Conservation (phyloP, 441 rosid genomes). For the Corymbia citriodora region DNA sequence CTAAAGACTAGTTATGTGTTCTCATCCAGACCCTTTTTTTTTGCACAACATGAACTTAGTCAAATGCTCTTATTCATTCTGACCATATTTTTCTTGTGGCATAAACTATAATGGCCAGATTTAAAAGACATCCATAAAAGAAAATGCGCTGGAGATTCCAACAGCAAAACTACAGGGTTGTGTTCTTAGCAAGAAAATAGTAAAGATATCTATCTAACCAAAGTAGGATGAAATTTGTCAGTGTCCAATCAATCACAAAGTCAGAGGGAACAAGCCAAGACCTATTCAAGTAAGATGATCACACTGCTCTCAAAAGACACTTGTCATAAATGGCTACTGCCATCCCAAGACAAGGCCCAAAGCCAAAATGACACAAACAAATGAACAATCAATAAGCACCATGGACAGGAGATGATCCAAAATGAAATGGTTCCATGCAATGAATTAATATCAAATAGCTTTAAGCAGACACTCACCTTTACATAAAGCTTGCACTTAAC, state of each 20-base stretch:
- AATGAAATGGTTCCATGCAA: background rate
- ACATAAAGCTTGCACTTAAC: slow-evolving; percentile 96
- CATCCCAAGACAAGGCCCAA: background rate
- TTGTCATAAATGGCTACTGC: background rate
- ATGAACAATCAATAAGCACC: background rate
- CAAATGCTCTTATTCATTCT: background rate
- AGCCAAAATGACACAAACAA: background rate
- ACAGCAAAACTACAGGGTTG: background rate
- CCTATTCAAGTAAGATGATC: background rate
- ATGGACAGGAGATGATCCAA: background rate
- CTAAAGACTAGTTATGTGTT: background rate
- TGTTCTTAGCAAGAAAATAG: background rate
- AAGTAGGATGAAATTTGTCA: background rate
- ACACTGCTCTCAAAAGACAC: background rate
- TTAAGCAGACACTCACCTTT: slow-evolving; percentile 45
- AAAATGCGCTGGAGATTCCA: background rate
- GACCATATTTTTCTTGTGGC: background rate
- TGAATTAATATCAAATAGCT: background rate
- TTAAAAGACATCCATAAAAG: background rate
- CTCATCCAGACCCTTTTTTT: background rate
- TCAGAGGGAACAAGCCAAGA: background rate
- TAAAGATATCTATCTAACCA: background rate
- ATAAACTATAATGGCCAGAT: background rate
- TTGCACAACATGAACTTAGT: background rate
- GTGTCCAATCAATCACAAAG: background rate